These are phyloP conservation scores for Diaporthe velutina DNA, from an alignment of 2,329 filamentous ascomycete species.

Conservation along the genomic window DNA sequence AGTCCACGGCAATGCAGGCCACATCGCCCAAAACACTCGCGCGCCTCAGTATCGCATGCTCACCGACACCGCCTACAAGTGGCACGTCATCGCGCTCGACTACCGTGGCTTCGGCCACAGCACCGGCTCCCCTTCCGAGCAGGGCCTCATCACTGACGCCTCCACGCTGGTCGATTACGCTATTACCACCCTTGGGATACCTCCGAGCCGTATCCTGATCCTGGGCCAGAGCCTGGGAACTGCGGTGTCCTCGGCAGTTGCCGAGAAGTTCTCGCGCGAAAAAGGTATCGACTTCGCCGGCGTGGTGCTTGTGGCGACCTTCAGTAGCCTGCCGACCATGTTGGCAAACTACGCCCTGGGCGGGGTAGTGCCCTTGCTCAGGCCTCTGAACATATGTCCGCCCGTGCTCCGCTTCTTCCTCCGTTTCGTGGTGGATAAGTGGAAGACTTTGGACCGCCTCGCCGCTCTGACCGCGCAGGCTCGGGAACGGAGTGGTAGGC, in stretches of 20 bases:
- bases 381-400: conserved; percentile 78
- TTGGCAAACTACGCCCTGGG: conserved; percentile 82
- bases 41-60: conserved; percentile 83
- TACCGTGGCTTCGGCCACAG: conserved; percentile 91
- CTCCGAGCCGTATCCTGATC: conserved; percentile 80
- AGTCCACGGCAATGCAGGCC: conserved; percentile 76
- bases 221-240: conserved; percentile 92
- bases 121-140: conserved; percentile 83
- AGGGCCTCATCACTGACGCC: conserved; percentile 84
- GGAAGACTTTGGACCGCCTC: conserved; percentile 80
- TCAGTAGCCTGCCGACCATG: conserved; percentile 80
- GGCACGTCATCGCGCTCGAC: conserved; percentile 90
- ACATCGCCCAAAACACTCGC: conserved; percentile 83
- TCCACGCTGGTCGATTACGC: conserved; percentile 80
- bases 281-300: conserved; percentile 79
- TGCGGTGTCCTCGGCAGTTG: conserved; percentile 81
- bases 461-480: conserved; percentile 66
- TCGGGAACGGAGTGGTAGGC: conserved; percentile 54
- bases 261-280: conserved; percentile 73
- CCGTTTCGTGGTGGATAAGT: conserved; percentile 79
- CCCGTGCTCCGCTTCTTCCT: conserved; percentile 72
- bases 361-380: conserved; percentile 84
- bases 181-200: conserved; percentile 72
- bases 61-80: conserved; percentile 74
- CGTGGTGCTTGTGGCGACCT: conserved; percentile 83